These are phyloP conservation scores for Tephrocybe rancida DNA, from an alignment of 768 basidiomycete genomes.

Conservation along the genomic window DNA sequence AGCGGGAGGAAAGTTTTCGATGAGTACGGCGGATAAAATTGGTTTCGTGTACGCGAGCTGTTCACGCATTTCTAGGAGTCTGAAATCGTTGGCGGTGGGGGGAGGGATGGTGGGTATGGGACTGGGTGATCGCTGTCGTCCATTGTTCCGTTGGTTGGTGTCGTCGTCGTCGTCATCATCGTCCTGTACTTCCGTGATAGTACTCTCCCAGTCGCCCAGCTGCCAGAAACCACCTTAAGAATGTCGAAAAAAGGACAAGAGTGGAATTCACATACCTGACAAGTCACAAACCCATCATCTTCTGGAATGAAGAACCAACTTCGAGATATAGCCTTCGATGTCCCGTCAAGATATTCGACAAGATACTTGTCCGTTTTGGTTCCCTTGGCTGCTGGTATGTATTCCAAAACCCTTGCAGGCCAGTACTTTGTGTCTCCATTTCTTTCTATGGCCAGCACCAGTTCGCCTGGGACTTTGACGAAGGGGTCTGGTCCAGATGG, in stretches of 20 bases:
- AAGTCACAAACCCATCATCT: slow-evolving; percentile 63
- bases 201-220: slow-evolving; percentile 60
- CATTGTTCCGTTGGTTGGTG: slow-evolving; percentile 26
- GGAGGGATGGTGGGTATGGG: slow-evolving; percentile 44
- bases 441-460: slow-evolving; percentile 55
- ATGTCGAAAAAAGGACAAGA: background rate
- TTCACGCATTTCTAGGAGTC: slow-evolving; percentile 47
- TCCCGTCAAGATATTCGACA: slow-evolving; percentile 62
- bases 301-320: slow-evolving; percentile 59
- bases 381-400: slow-evolving; percentile 42
- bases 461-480: slow-evolving; percentile 68
- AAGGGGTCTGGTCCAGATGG: slow-evolving; percentile 41
- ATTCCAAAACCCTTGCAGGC: slow-evolving; percentile 65
- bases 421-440: slow-evolving; percentile 48
- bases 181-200: slow-evolving; percentile 39
- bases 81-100: slow-evolving; percentile 45
- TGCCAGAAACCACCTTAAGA: slow-evolving; percentile 22
- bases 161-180: slow-evolving; percentile 40
- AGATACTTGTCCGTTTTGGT: slow-evolving; percentile 44
- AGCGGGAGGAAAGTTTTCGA: slow-evolving; percentile 57
- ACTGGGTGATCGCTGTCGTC: slow-evolving; percentile 32
- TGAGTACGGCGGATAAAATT: slow-evolving; percentile 60
- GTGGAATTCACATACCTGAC: slow-evolving; percentile 42
- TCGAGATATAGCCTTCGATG: slow-evolving; percentile 40
- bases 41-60: slow-evolving; percentile 72